These are phyloP conservation scores for Mucuna pruriens DNA, from an alignment of 306 rosid genomes.

Conservation along the genomic window DNA sequence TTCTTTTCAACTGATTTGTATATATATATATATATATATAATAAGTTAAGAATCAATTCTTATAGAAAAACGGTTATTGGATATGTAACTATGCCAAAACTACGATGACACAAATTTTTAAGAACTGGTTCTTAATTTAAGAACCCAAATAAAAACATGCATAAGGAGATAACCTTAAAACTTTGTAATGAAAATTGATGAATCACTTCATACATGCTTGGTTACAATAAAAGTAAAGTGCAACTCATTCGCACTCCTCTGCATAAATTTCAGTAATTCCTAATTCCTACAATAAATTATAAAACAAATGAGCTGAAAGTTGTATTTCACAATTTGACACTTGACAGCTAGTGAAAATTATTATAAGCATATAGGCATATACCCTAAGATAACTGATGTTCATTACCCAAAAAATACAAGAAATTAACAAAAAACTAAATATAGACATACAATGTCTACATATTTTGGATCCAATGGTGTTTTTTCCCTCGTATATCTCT, in stretches of 20 bases:
- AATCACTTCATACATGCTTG: background rate
- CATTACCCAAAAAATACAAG: background rate
- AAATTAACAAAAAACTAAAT: background rate
- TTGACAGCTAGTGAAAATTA: background rate
- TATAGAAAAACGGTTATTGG: too few species aligned
- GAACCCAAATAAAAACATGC: too few species aligned
- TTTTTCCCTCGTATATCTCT: background rate
- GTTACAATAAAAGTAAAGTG: background rate
- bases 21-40: too few species aligned
- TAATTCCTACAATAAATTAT: too few species aligned
- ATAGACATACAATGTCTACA: background rate
- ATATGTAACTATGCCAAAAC: too few species aligned
- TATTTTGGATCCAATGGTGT: background rate
- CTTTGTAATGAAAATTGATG: background rate
- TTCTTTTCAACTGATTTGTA: too few species aligned
- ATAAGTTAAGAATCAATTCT: too few species aligned
- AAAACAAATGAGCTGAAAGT: background rate
- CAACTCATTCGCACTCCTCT: background rate
- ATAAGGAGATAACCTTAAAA: too few species aligned
- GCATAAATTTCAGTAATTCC: background rate
- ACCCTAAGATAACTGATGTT: background rate
- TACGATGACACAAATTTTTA: too few species aligned
- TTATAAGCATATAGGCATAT: background rate
- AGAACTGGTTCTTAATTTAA: too few species aligned
- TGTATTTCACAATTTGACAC: background rate